Base-by-base conservation (phyloP, 1,284 basidiomycete species). In the Pseudozyma sp. region DNA sequence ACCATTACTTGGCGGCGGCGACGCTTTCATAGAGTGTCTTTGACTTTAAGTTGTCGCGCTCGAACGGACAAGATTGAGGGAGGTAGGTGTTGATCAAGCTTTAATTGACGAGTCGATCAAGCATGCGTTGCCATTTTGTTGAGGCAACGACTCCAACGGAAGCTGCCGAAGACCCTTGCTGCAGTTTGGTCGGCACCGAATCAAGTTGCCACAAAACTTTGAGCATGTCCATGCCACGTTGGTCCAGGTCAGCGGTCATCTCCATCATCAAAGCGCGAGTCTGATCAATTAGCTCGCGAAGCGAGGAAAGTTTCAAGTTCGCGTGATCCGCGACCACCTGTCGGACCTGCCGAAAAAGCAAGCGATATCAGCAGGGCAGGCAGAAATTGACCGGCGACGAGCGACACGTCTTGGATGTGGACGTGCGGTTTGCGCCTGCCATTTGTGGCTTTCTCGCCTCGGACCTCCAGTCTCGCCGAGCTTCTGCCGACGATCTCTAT, bases 391-490 rank as follows among this genome's bases (percentile, higher is more conserved):
- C 40, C 40, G 40, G 40, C 40, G 40, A 42, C 40, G 7, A 37
- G 14, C 10, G 43, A 8, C 24, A 43, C 14, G 14, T 7, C 11
- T 8, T 8, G 40, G 7, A 45, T 9, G n/a, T 19, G 43, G 19
- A 42, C n/a, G 40, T n/a, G 40, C n/a, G n/a, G 11, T 19, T 19
- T 19, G 6, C 13, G 43, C 43, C 7, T 24, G 45, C 30, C n/a
- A 10, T 17, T 31, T n/a, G 31, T 11, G 16, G 10, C 24, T 44
- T 44, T 24, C 19, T 44, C 19, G 43, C 43, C 17, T 44, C 43
- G 17, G 17, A 44, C 7, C 8, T 14, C 16, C 49, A 53, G 33
- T 54, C 17, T 46, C 39, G 37, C 58, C 51, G 58, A 61, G 39
- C 40, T 61, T 49, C 51, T 54, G 42, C 50, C 51, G 58, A 37